Conservation (phyloP, 768 basidiomycete genomes). For the Lactarius evosmus region DNA sequence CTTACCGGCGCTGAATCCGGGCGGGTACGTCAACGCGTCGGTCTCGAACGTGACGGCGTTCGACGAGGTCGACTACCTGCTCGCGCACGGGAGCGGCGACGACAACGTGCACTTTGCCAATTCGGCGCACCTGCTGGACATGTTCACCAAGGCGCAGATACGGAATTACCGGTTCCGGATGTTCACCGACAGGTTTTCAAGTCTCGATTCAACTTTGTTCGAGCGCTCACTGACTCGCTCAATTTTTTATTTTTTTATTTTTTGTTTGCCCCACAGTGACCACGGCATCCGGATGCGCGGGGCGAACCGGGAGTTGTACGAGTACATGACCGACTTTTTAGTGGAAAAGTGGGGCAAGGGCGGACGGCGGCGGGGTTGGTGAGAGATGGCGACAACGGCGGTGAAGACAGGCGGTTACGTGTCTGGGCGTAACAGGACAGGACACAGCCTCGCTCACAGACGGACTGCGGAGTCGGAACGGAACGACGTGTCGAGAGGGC, state of each 20-base stretch:
- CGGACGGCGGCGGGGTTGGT: conserved; percentile 62
- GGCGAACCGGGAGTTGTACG: conserved; percentile 80
- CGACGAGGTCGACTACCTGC: conserved; percentile 69
- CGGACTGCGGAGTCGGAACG: neutral
- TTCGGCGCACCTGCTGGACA: conserved; percentile 86
- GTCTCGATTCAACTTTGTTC: no score
- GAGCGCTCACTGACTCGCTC: conserved; percentile 25
- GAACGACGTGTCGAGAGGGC: neutral
- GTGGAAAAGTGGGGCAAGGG: conserved; percentile 93
- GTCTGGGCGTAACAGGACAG: neutral
- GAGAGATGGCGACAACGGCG: conserved; percentile 19
- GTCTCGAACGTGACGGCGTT: conserved; percentile 89
- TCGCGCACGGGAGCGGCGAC: conserved; percentile 92
- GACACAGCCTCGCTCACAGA: neutral
- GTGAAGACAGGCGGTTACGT: neutral
- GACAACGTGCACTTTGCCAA: conserved; percentile 97
- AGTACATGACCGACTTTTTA: conserved; percentile 82
- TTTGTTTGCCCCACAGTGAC: conserved; percentile 61
- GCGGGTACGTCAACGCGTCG: conserved; percentile 87
- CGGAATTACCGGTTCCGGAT: conserved; percentile 83
- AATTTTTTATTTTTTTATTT: conserved; percentile 26
- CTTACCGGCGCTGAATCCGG: conserved; percentile 69
- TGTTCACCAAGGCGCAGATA: conserved; percentile 77
- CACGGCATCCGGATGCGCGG: conserved; percentile 72
- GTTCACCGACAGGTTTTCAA: conserved; percentile 92